Percentiles rank a stretch among this genome's conserved stretches.
phyloP scores from a whole-genome alignment of 2,329 filamentous ascomycete species.

The Nannizziopsis arthrosporioides region DNA sequence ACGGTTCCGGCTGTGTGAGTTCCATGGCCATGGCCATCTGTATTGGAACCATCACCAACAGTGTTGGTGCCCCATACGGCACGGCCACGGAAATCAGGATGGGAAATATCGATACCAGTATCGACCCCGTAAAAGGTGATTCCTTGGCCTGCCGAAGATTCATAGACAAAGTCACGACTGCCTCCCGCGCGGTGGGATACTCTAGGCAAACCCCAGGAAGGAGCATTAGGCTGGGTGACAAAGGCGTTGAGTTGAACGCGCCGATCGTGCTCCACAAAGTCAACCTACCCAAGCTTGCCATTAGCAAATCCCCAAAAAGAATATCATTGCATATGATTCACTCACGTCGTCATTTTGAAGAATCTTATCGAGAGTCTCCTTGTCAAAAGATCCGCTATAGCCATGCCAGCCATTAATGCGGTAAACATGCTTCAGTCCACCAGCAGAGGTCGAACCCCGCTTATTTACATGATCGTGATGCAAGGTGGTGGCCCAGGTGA shows the following conservation, averaged over 20 bases:
- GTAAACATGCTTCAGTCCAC: slow-evolving; percentile 11
- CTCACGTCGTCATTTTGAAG: slow-evolving; percentile 11
- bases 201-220: slow-evolving; percentile 28
- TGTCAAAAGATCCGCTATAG: slow-evolving; percentile 13
- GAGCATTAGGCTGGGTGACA: slow-evolving; percentile 16
- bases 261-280: slow-evolving; percentile 13
- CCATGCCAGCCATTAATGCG: slow-evolving; percentile 13
- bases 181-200: slow-evolving; percentile 23
- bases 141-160: slow-evolving; percentile 25
- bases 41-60: slow-evolving; percentile 13
- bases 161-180: slow-evolving; percentile 27
- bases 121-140: slow-evolving; percentile 30
- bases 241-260: neutral
- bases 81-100: slow-evolving; percentile 29
- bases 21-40: slow-evolving; percentile 26
- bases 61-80: slow-evolving; percentile 27
- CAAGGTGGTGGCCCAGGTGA: slow-evolving; percentile 11
- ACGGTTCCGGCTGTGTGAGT: slow-evolving; percentile 32
- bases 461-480: slow-evolving; percentile 6
- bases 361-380: slow-evolving; percentile 10
- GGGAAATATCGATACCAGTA: slow-evolving; percentile 26
- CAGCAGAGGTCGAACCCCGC: neutral
- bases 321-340: neutral
- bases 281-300: slow-evolving; percentile 10
- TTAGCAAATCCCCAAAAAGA: neutral